Base-by-base conservation (phyloP, 768 basidiomycete genomes). In the Rubroboletus pulcherrimus region DNA sequence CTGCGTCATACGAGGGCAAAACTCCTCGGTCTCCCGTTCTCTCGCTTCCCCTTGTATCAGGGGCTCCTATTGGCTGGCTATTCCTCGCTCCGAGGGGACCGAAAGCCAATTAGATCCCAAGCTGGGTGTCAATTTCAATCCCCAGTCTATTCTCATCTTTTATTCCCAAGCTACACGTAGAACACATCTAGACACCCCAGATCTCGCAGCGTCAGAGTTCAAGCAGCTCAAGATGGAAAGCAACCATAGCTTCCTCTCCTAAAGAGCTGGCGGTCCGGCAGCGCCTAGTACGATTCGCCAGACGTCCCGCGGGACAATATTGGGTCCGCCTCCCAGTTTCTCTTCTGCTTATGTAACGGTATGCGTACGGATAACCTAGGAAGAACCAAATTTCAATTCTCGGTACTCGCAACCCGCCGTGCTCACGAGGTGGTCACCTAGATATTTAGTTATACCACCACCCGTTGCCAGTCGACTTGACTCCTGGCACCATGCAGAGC, bases 221-320 rank as follows among this genome's bases (percentile, higher is more conserved):
- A 52, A 24, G n/a, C 14, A 15, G 50, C 40, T 40, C 34, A 30
- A 15, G 31, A 39, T n/a, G 29, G 7, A 29, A 37, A 26, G 8
- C 3, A 37, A 41, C 54, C 31, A 57, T 44, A 60, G 62, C 29
- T 26, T 9, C 40, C 41, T 60, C 51, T 46, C 43, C 10, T 30
- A 7, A 33, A 24, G 56, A 37, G 21, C 49, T 53, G 43, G 26
- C 10, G 19, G 31, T 8, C 21, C n/a, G 48, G 30, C 21, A 51
- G 31, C 21, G 24, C 12, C 33, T n/a, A n/a, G n/a, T 3, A 33
- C 10, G 19, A 24, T 21, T 40, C 19, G 24, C 24, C 24, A 24
- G 24, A 24, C n/a, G n/a, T n/a, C n/a, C n/a, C n/a, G n/a, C n/a
- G n/a, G n/a, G n/a, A n/a, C n/a, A n/a, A n/a, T n/a, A n/a, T n/a